Percentiles rank a stretch among this genome's conserved stretches.
Conservation (phyloP, 2,329 filamentous ascomycete genomes). For the Calonectria montana region DNA sequence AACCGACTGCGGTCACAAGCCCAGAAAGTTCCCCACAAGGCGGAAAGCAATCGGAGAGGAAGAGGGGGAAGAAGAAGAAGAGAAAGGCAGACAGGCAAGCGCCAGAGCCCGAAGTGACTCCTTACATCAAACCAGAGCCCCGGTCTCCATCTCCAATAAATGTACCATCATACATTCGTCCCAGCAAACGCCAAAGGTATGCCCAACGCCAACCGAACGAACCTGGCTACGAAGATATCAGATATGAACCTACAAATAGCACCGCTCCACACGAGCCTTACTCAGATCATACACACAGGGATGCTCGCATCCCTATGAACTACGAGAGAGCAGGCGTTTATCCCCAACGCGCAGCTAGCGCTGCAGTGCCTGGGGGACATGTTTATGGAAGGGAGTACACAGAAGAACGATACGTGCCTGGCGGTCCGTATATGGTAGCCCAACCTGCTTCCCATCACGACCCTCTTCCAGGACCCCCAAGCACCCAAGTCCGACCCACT, state of each 20-base stretch:
- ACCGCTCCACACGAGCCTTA: constrained; percentile 50
- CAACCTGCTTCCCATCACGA: constrained; percentile 50
- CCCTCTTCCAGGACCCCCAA: constrained; percentile 18
- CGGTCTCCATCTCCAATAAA: constrained; percentile 70
- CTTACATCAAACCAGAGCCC: constrained; percentile 74
- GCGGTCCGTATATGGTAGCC: constrained; percentile 47
- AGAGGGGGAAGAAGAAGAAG: constrained; percentile 63
- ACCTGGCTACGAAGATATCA: constrained; percentile 50
- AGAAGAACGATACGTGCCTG: constrained; percentile 46
- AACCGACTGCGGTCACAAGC: constrained; percentile 62
- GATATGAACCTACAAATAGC: constrained; percentile 54
- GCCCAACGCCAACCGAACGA: constrained; percentile 52
- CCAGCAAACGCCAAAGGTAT: constrained; percentile 68
- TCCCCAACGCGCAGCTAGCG: constrained; percentile 40
- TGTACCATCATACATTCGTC: constrained; percentile 63
- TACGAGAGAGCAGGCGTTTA: constrained; percentile 47
- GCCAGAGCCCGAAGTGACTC: constrained; percentile 59
- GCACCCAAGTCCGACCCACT: constrained; percentile 55
- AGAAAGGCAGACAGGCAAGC: constrained; percentile 63
- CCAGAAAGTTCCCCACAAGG: constrained; percentile 71
- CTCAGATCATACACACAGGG: constrained; percentile 43
- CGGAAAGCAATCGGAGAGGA: constrained; percentile 60
- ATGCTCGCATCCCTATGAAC: constrained; percentile 46
- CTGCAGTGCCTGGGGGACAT: constrained; percentile 40
- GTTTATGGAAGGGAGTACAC: constrained; percentile 49